phyloP scores from a whole-genome alignment of 306 rosid species.

The Cicer yamashitae region DNA sequence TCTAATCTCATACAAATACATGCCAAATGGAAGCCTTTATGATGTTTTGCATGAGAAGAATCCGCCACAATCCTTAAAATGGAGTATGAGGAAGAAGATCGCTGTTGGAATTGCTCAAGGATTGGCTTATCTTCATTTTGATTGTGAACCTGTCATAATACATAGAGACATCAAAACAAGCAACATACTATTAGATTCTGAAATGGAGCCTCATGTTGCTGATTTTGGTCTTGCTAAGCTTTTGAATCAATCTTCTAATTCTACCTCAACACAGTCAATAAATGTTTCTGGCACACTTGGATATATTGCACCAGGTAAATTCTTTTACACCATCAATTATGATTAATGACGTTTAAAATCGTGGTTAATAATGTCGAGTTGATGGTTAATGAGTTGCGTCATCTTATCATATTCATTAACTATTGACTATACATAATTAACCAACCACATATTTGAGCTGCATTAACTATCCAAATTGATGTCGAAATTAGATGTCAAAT shows the following conservation, averaged over 20 bases:
- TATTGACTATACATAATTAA: too few species aligned
- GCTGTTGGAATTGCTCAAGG: conserved; percentile 79
- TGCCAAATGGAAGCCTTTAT: conserved; percentile 86
- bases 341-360: too few species aligned
- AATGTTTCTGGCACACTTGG: conserved; percentile 69
- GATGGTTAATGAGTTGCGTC: too few species aligned
- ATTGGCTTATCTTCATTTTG: conserved; percentile 74
- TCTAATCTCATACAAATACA: conserved; percentile 64
- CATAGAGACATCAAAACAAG: conserved; percentile 82
- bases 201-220: conserved; percentile 74
- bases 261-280: conserved; percentile 48
- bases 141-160: conserved; percentile 74
- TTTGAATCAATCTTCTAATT: conserved; percentile 62
- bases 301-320: conserved; percentile 79
- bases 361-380: too few species aligned
- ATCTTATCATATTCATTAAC: too few species aligned
- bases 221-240: conserved; percentile 88
- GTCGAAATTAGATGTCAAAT: too few species aligned
- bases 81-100: conserved; percentile 66
- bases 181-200: conserved; percentile 78
- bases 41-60: conserved; percentile 65
- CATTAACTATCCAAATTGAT: too few species aligned
- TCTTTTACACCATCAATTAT: neutral
- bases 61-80: conserved; percentile 58
- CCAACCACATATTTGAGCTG: too few species aligned